Evolutionary conservation across 2,329 filamentous ascomycete genomes (phyloP).

Genomic region (Coccinonectria pachysandricola): DNA sequence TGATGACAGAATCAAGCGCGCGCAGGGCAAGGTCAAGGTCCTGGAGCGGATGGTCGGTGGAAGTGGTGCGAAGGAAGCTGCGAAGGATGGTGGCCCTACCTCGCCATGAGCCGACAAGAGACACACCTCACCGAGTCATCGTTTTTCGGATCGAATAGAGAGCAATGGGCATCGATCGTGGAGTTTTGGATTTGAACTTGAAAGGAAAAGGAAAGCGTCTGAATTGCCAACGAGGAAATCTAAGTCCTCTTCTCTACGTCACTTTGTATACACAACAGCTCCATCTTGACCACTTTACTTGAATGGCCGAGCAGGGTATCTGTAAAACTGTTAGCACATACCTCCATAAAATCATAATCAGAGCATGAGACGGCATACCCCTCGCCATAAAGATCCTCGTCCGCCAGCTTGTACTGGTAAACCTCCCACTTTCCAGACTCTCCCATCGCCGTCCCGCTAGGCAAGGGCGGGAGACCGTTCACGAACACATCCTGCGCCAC

Average conservation of each 20-base stretch:
- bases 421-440: slow-evolving; percentile 47
- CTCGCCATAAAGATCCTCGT: slow-evolving; percentile 61
- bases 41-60: slow-evolving; percentile 57
- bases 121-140: too few species aligned
- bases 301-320: slow-evolving; percentile 57
- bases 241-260: slow-evolving; percentile 19
- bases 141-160: too few species aligned
- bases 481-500: slow-evolving; percentile 57
- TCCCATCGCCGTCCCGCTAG: slow-evolving; percentile 57
- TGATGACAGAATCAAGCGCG: slow-evolving; percentile 78
- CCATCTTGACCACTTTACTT: slow-evolving; percentile 36
- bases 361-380: slow-evolving; percentile 42
- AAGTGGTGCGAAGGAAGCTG: slow-evolving; percentile 8
- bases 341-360: background rate
- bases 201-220: slow-evolving; percentile 15
- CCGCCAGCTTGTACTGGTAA: slow-evolving; percentile 56
- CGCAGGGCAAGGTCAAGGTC: slow-evolving; percentile 73
- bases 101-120: background rate
- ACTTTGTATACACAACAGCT: slow-evolving; percentile 21
- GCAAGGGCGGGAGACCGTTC: slow-evolving; percentile 77
- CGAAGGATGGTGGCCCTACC: slow-evolving; percentile 3
- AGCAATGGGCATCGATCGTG: slow-evolving; percentile 1
- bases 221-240: slow-evolving; percentile 21
- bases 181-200: slow-evolving; percentile 4
- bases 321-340: slow-evolving; percentile 22